These are phyloP conservation scores for Globisporangium uncinulatum DNA, from an alignment of 352 stramenopile genomes.

Conservation along the genomic window DNA sequence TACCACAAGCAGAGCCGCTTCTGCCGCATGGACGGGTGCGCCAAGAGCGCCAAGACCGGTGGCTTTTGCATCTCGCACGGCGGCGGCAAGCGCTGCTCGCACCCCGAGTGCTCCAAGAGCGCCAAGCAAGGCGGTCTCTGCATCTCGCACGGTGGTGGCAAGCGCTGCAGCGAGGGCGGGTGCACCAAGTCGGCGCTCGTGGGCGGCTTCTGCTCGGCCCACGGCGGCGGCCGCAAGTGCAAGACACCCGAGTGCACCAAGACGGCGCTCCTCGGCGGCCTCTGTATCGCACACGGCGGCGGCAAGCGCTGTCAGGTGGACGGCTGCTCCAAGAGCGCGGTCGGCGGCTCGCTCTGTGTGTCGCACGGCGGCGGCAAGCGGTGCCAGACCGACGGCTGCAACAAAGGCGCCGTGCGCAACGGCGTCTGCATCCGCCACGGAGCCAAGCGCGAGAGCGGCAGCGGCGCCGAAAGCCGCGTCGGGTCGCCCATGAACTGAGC, in stretches of 20 bases:
- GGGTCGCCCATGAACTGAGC: conserved; percentile 11
- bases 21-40: conserved; percentile 56
- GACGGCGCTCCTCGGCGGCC: conserved; percentile 67
- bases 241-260: conserved; percentile 67
- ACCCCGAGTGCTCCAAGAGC: conserved; percentile 75
- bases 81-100: conserved; percentile 61
- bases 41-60: conserved; percentile 77
- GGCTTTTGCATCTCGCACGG: conserved; percentile 73
- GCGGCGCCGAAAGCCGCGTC: conserved; percentile 9
- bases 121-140: conserved; percentile 80
- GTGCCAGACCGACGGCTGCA: conserved; percentile 72
- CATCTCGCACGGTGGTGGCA: conserved; percentile 79
- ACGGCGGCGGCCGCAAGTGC: conserved; percentile 76
- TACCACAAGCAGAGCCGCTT: conserved; percentile 83
- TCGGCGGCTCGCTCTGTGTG: conserved; percentile 59
- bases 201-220: conserved; percentile 77
- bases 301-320: conserved; percentile 75
- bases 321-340: conserved; percentile 58
- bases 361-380: conserved; percentile 69
- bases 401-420: conserved; percentile 77
- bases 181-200: conserved; percentile 82
- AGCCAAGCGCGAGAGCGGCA: conserved; percentile 49
- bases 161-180: conserved; percentile 61
- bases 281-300: conserved; percentile 77
- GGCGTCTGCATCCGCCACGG: conserved; percentile 85